Conservation (phyloP, 345 rosid genomes). For the Sisymbrium altissimum region DNA sequence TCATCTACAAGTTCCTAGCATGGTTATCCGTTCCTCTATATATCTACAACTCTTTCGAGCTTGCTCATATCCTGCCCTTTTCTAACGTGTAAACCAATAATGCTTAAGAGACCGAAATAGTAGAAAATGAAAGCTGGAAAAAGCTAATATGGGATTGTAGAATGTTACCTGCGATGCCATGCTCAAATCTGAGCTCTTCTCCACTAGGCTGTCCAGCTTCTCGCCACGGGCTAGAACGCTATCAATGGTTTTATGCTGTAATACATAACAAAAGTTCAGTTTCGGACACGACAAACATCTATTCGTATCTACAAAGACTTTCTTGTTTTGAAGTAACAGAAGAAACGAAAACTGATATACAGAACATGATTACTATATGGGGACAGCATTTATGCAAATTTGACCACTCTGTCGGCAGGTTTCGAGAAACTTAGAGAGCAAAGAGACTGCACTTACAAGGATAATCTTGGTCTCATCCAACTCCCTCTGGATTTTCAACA, state of each 20-base stretch:
- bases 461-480: conserved; percentile 98
- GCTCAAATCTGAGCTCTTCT: conserved; percentile 97
- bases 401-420: background rate
- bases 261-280: conserved; percentile 11
- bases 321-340: background rate
- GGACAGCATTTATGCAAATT: background rate
- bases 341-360: background rate
- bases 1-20: too few relatives aligned
- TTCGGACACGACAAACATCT: background rate
- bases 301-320: background rate
- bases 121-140: background rate
- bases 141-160: background rate
- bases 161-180: conserved; percentile 83
- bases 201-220: conserved; percentile 94
- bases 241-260: conserved; percentile 96
- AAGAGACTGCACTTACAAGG: conserved; percentile 56
- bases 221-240: conserved; percentile 97
- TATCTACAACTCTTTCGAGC: background rate
- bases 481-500: conserved; percentile 94
- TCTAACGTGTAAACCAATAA: background rate
- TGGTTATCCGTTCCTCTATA: background rate
- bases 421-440: background rate
- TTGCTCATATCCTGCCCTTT: background rate
- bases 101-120: background rate
- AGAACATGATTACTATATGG: conserved; percentile 4